These are phyloP conservation scores for Funneliformis mosseae DNA, from an alignment of 192 early-diverging fungal genomes.

Conservation along the genomic window DNA sequence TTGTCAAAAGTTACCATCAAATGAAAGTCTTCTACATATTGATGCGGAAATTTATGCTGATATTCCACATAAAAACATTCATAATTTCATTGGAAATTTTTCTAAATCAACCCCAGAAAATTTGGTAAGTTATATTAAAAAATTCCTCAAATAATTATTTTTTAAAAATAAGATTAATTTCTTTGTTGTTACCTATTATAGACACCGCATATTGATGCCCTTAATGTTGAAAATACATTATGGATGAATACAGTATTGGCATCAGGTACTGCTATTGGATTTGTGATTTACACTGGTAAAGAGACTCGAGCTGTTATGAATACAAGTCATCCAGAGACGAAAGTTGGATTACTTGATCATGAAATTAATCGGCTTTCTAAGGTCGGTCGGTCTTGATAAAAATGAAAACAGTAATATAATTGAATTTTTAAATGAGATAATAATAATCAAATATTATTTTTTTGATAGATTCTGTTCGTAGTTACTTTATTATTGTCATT, in stretches of 20 bases:
- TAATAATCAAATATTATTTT: not conserved
- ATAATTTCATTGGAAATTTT: constrained; percentile 85
- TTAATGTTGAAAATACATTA: constrained; percentile 88
- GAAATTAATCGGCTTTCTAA: constrained; percentile 94
- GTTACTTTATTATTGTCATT: constrained; percentile 84
- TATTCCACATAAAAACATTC: constrained; percentile 91
- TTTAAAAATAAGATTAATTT: not conserved
- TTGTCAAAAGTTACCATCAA: constrained; percentile 69
- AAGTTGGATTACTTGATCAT: constrained; percentile 85
- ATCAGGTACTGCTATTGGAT: constrained; percentile 83
- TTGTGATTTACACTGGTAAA: constrained; percentile 88
- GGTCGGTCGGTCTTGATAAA: constrained; percentile 40
- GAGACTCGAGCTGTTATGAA: constrained; percentile 97
- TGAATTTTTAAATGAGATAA: not conserved
- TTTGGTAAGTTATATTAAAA: constrained; percentile 20
- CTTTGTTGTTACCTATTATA: not conserved
- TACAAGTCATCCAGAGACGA: constrained; percentile 88
- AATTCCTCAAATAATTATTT: not conserved
- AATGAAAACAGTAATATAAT: not conserved
- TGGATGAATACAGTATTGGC: constrained; percentile 97
- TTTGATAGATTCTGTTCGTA: constrained; percentile 74
- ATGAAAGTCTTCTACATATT: constrained; percentile 61
- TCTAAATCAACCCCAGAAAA: constrained; percentile 39
- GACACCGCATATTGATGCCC: constrained; percentile 59
- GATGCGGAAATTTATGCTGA: constrained; percentile 85